These are phyloP conservation scores for Coniophora puteana DNA, from an alignment of 1,284 basidiomycete genomes.

Conservation along the genomic window DNA sequence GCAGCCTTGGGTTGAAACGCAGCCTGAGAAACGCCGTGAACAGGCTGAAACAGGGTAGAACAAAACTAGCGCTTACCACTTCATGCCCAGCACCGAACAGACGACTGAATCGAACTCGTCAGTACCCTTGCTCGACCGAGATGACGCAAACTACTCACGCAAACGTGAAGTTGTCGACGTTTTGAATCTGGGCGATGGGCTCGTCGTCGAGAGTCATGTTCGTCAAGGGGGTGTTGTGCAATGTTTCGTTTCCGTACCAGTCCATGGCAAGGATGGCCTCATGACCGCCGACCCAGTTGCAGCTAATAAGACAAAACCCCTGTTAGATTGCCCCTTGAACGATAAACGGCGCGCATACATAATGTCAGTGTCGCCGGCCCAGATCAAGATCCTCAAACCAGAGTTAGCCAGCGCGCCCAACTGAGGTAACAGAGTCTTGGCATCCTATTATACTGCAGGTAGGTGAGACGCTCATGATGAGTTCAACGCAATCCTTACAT, in stretches of 20 bases:
- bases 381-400: slow-evolving; percentile 53
- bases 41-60: background rate
- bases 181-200: slow-evolving; percentile 53
- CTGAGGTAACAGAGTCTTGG: slow-evolving; percentile 49
- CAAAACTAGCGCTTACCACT: slow-evolving; percentile 40
- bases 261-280: slow-evolving; percentile 55
- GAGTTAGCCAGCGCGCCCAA: slow-evolving; percentile 50
- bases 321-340: slow-evolving; percentile 1
- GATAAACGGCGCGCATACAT: slow-evolving; percentile 33
- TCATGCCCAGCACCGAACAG: slow-evolving; percentile 55
- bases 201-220: slow-evolving; percentile 53
- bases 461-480: slow-evolving; percentile 12
- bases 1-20: slow-evolving; percentile 56
- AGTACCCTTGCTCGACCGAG: background rate
- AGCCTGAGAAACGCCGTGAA: slow-evolving; percentile 32
- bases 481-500: slow-evolving; percentile 19
- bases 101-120: slow-evolving; percentile 30
- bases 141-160: slow-evolving; percentile 36
- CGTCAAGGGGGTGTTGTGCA: slow-evolving; percentile 46
- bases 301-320: slow-evolving; percentile 37
- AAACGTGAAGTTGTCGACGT: slow-evolving; percentile 63
- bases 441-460: slow-evolving; percentile 34
- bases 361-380: slow-evolving; percentile 67
- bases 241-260: slow-evolving; percentile 52
- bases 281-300: slow-evolving; percentile 60